phyloP scores from a whole-genome alignment of 2,329 filamentous ascomycete species.

The Ophiocordyceps australis region DNA sequence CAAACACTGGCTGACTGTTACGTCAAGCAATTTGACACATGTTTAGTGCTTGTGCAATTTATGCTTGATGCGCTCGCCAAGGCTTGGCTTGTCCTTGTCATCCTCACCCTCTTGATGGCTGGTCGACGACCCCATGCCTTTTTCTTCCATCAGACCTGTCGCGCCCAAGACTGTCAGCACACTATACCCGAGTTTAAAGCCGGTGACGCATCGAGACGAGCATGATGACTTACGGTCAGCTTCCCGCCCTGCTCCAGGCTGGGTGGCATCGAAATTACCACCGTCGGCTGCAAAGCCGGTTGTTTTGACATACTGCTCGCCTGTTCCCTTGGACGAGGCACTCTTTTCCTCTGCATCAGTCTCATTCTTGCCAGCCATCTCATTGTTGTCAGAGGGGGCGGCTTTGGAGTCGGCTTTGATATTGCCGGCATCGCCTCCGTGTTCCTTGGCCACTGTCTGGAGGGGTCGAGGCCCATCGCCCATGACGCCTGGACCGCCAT shows the following conservation, averaged over 20 bases:
- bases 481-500: constrained; percentile 11
- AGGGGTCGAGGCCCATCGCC: constrained; percentile 12
- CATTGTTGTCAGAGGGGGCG: neutral
- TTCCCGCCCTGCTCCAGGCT: constrained; percentile 45
- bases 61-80: constrained; percentile 49
- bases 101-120: constrained; percentile 4
- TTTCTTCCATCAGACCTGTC: constrained; percentile 15
- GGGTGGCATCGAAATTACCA: constrained; percentile 46
- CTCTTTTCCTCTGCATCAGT: constrained; percentile 6
- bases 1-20: too few relatives aligned
- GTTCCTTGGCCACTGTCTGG: constrained; percentile 13
- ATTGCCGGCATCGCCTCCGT: constrained; percentile 14
- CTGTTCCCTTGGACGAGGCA: constrained; percentile 24
- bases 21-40: too few relatives aligned
- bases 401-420: constrained; percentile 11
- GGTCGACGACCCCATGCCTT: constrained; percentile 5
- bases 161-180: neutral
- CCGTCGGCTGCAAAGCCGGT: constrained; percentile 44
- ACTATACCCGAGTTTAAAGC: neutral
- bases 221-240: constrained; percentile 37
- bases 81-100: constrained; percentile 26
- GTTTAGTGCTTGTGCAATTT: constrained; percentile 38
- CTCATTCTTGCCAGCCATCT: too few relatives aligned
- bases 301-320: constrained; percentile 37
- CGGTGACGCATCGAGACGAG: neutral